phyloP scores from a whole-genome alignment of 306 rosid genomes.

The Pyrus communis region DNA sequence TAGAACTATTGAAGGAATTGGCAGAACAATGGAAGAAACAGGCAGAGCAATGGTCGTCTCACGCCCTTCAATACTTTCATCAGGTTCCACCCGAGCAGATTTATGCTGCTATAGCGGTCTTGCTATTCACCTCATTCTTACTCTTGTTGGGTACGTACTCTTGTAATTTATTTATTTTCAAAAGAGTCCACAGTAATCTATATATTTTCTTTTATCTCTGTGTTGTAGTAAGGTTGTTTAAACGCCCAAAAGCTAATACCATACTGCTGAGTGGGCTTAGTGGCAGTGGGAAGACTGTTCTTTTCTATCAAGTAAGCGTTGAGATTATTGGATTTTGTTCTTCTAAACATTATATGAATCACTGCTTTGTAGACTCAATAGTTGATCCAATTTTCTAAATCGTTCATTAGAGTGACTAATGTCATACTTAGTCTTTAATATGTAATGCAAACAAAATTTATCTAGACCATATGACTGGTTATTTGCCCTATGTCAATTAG shows the following conservation, averaged over 20 bases:
- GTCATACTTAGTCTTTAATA: too few species aligned
- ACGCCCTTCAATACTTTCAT: slow-evolving; percentile 24
- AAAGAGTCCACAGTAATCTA: not conserved
- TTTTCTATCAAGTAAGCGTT: slow-evolving; percentile 68
- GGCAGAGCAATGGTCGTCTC: not conserved
- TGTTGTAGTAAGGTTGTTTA: slow-evolving; percentile 61
- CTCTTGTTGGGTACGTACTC: slow-evolving; percentile 32
- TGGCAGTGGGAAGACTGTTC: slow-evolving; percentile 80
- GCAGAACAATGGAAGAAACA: not conserved
- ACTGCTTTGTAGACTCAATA: not conserved
- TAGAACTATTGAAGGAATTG: slow-evolving; percentile 52
- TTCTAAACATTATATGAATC: not conserved
- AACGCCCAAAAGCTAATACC: slow-evolving; percentile 57
- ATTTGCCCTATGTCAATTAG: not conserved
- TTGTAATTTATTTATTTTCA: not conserved
- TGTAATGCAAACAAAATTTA: too few species aligned
- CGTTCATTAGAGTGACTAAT: too few species aligned
- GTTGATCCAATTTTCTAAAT: too few species aligned
- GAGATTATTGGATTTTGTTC: not conserved
- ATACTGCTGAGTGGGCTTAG: slow-evolving; percentile 73
- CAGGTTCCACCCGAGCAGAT: slow-evolving; percentile 59
- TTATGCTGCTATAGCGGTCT: slow-evolving; percentile 44
- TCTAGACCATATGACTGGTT: too few species aligned
- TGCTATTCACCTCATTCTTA: slow-evolving; percentile 39
- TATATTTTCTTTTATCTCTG: not conserved